Percentiles rank a stretch among this genome's conserved stretches.
These are phyloP conservation scores for Candida loeiensis DNA, from an alignment of 805 yeast genomes.

Conservation along the genomic window DNA sequence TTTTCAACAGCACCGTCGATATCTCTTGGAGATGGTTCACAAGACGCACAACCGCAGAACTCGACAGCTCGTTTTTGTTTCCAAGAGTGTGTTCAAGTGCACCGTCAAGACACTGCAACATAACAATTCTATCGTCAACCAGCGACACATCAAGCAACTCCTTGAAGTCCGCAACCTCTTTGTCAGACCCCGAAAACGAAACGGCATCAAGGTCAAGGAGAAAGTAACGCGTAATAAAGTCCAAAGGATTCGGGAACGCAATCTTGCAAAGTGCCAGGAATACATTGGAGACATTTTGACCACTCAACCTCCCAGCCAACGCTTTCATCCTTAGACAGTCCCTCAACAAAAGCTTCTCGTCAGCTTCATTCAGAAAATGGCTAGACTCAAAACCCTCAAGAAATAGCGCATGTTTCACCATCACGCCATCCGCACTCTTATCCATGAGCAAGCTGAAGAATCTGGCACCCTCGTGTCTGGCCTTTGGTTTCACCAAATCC, in stretches of 20 bases:
- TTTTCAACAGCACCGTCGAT: slow-evolving; percentile 21
- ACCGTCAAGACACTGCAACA: slow-evolving; percentile 43
- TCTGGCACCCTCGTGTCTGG: slow-evolving; percentile 49
- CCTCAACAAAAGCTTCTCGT: slow-evolving; percentile 17
- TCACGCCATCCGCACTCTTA: slow-evolving; percentile 34
- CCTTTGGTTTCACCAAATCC: slow-evolving; percentile 19
- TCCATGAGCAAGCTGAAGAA: slow-evolving; percentile 47
- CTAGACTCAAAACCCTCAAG: slow-evolving; percentile 26
- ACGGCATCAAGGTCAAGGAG: slow-evolving; percentile 43
- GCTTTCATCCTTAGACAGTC: slow-evolving; percentile 20
- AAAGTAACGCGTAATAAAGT: slow-evolving; percentile 37
- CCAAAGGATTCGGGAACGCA: slow-evolving; percentile 33
- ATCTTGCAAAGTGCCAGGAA: slow-evolving; percentile 33
- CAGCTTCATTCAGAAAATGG: slow-evolving; percentile 20
- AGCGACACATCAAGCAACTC: slow-evolving; percentile 24
- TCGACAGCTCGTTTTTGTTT: slow-evolving; percentile 16
- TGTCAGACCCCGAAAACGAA: slow-evolving; percentile 13
- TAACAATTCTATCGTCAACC: slow-evolving; percentile 17
- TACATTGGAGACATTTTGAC: slow-evolving; percentile 5
- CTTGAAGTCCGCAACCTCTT: slow-evolving; percentile 29
- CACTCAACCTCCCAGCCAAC: slow-evolving; percentile 15
- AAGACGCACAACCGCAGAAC: slow-evolving; percentile 10
- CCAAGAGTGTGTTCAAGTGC: slow-evolving; percentile 27
- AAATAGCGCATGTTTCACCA: slow-evolving; percentile 31
- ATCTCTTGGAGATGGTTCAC: slow-evolving; percentile 23